Percentiles rank a stretch among this genome's conserved stretches.
These are phyloP conservation scores for Podosphaera xanthii DNA, from an alignment of 2,329 filamentous ascomycete species.

Conservation along the genomic window DNA sequence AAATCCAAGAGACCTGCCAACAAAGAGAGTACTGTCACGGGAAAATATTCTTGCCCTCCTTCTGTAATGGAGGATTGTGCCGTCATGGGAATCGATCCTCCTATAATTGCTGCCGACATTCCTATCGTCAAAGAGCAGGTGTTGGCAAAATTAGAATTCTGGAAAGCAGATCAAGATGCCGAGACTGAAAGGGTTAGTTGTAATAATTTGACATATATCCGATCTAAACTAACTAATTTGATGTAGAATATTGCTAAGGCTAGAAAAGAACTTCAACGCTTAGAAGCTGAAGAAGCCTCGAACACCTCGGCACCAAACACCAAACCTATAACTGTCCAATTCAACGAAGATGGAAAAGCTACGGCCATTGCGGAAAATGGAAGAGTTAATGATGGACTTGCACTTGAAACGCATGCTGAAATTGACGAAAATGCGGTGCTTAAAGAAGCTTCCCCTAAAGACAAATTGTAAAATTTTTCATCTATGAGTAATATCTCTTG, in stretches of 20 bases:
- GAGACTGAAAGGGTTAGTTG: conserved; percentile 71
- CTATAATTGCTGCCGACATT: conserved; percentile 67
- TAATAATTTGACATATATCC: neutral
- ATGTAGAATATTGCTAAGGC: conserved; percentile 84
- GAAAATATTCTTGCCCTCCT: conserved; percentile 67
- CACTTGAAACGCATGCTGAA: conserved; percentile 25
- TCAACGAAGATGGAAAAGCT: conserved; percentile 27
- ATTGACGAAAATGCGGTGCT: conserved; percentile 29
- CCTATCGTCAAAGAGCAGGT: conserved; percentile 66
- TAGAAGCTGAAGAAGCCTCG: conserved; percentile 44
- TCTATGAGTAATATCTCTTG: no score
- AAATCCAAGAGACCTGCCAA: conserved; percentile 54
- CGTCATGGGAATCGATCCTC: conserved; percentile 67
- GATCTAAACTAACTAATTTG: conserved; percentile 15
- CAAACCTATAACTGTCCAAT: conserved; percentile 23
- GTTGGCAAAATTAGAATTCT: conserved; percentile 72
- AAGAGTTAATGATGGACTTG: conserved; percentile 11
- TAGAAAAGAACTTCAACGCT: conserved; percentile 77
- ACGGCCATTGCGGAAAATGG: conserved; percentile 13
- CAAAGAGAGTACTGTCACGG: conserved; percentile 24
- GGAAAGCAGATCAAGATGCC: conserved; percentile 72
- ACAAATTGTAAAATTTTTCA: no score
- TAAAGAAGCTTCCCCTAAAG: no score
- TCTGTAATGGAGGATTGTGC: conserved; percentile 79
- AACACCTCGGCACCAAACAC: conserved; percentile 19